A percentile compares a stretch with the other conserved stretches of the same genome.
Conservation (phyloP, 2,329 filamentous ascomycete genomes). For the Pseudocercospora pini-densiflorae region DNA sequence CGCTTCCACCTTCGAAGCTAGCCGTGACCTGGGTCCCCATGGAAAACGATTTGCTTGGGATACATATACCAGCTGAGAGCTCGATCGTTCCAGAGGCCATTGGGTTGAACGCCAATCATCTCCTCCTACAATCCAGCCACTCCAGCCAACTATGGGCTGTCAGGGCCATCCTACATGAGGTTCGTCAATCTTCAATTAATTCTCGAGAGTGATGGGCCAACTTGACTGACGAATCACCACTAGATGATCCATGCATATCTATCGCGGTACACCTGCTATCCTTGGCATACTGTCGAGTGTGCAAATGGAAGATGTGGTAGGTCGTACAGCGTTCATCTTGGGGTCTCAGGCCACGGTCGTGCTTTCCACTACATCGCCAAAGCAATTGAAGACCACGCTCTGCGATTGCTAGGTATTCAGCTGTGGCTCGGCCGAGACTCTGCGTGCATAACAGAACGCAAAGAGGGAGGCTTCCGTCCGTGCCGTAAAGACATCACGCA, state of each 20-base stretch:
- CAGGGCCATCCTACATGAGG: slow-evolving; percentile 13
- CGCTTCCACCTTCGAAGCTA: slow-evolving; percentile 17
- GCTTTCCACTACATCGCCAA: slow-evolving; percentile 22
- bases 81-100: slow-evolving; percentile 6
- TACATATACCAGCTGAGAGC: background rate
- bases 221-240: background rate
- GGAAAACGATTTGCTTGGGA: background rate
- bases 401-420: background rate
- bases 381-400: slow-evolving; percentile 12
- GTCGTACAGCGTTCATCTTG: slow-evolving; percentile 12
- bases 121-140: background rate
- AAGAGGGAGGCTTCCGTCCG: background rate
- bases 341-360: slow-evolving; percentile 21
- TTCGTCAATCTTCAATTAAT: background rate
- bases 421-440: background rate
- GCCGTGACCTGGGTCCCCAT: background rate
- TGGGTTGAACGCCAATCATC: background rate
- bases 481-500: background rate
- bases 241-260: slow-evolving; percentile 23
- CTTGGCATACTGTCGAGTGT: slow-evolving; percentile 14
- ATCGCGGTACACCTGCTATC: slow-evolving; percentile 19
- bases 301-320: slow-evolving; percentile 10
- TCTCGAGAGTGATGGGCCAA: background rate
- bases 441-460: background rate
- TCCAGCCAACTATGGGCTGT: background rate